A percentile compares a stretch with the other conserved stretches of the same genome.
phyloP scores from a whole-genome alignment of 345 rosid genomes.

The Corchorus capsularis region DNA sequence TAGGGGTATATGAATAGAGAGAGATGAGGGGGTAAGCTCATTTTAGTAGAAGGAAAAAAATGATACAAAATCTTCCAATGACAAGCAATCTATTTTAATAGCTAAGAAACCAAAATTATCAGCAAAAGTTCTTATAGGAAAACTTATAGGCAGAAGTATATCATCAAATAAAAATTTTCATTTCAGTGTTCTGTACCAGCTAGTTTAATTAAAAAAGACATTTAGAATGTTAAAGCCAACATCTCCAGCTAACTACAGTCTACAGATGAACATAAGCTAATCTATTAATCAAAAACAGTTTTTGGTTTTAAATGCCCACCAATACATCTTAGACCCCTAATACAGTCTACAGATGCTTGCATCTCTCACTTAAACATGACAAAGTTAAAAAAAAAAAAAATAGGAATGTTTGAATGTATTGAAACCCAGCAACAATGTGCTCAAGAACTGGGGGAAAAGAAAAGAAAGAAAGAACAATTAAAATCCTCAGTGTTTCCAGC shows the following conservation, averaged over 20 bases:
- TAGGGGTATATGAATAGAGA: no score
- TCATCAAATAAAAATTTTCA: background rate
- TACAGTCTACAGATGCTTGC: no score
- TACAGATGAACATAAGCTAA: background rate
- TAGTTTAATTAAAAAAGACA: constrained; percentile 4
- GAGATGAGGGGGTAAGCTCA: no score
- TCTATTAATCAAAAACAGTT: no score
- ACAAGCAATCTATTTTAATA: background rate
- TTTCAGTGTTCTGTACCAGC: background rate
- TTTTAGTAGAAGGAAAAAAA: no score
- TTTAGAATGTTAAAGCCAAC: background rate
- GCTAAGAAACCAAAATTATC: background rate
- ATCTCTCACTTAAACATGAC: background rate
- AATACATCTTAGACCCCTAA: background rate
- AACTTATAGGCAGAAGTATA: background rate
- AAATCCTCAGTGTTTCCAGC: background rate
- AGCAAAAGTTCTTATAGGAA: background rate
- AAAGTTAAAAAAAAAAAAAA: background rate
- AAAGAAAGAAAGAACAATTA: no score
- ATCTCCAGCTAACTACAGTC: background rate
- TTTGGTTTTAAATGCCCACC: background rate
- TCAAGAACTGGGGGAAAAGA: background rate
- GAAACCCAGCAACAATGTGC: background rate
- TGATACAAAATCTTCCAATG: background rate
- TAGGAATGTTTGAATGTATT: background rate